Percentiles rank a stretch among this genome's conserved stretches.
Evolutionary conservation across 1,139 yeast species (phyloP).

Genomic region (Kodamaea suecica): DNA sequence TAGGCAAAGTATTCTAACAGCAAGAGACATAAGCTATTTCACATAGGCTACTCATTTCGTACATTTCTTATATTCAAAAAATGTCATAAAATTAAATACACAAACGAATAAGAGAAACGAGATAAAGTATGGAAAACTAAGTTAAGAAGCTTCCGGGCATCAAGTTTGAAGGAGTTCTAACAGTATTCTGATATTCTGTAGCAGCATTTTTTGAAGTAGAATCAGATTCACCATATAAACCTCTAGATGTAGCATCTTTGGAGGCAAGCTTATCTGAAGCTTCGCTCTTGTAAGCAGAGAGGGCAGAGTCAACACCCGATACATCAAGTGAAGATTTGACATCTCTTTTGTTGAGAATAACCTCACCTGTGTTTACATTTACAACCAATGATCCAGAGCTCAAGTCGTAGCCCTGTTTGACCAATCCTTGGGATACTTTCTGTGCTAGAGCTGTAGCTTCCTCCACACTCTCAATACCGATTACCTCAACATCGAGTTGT

Average conservation of each 20-base stretch:
- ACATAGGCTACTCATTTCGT: no score
- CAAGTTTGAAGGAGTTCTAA: no score
- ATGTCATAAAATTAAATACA: no score
- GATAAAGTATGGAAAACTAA: no score
- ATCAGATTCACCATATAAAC: not conserved
- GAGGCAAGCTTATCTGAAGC: not conserved
- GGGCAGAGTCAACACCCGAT: not conserved
- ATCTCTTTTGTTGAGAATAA: not conserved
- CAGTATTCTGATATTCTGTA: not conserved
- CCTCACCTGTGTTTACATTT: conserved; percentile 27
- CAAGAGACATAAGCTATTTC: no score
- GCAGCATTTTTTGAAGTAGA: not conserved
- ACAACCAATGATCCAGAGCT: conserved; percentile 35
- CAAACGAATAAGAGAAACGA: no score
- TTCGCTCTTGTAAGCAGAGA: not conserved
- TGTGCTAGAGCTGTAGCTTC: conserved; percentile 37
- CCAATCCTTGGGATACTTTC: conserved; percentile 33
- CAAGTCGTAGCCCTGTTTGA: conserved; percentile 35
- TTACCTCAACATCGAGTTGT: conserved; percentile 34
- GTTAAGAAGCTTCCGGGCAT: conserved; percentile 2
- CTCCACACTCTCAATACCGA: conserved; percentile 34
- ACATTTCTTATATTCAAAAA: no score
- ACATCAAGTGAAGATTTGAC: not conserved
- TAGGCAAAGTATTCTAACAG: no score
- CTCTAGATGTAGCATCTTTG: not conserved